phyloP scores from a whole-genome alignment of 805 yeast genomes.

The Metschnikowia gelsemii region DNA sequence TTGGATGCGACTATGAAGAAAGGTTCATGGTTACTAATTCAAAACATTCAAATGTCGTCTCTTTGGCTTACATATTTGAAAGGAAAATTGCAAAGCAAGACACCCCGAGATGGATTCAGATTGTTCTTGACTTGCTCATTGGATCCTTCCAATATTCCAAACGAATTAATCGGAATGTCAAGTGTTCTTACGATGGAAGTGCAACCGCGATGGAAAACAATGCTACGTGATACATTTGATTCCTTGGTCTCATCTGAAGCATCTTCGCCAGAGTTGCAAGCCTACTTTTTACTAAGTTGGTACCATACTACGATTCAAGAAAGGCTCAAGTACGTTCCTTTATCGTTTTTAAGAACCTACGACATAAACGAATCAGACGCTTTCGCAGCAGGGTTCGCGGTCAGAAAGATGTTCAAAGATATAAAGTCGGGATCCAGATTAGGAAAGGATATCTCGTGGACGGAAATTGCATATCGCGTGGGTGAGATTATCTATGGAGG shows the following conservation, averaged over 20 bases:
- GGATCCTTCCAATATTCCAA: constrained; percentile 46
- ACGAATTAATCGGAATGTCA: constrained; percentile 53
- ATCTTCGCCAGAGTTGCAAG: constrained; percentile 23
- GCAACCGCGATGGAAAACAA: constrained; percentile 55
- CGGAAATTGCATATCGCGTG: constrained; percentile 46
- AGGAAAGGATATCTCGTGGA: constrained; percentile 49
- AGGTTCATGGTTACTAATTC: constrained; percentile 74
- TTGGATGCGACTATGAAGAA: constrained; percentile 43
- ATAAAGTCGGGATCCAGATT: constrained; percentile 2
- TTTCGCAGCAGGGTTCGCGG: constrained; percentile 44
- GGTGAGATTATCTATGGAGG: constrained; percentile 67
- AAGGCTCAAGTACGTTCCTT: constrained; percentile 56
- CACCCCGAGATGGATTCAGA: constrained; percentile 39
- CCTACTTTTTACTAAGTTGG: constrained; percentile 64
- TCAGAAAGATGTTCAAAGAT: constrained; percentile 40
- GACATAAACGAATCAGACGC: constrained; percentile 79
- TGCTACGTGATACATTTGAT: constrained; percentile 42
- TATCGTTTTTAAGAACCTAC: constrained; percentile 59
- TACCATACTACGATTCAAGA: constrained; percentile 63
- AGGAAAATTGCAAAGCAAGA: constrained; percentile 39
- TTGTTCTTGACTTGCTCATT: constrained; percentile 66
- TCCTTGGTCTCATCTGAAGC: neutral
- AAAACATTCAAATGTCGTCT: constrained; percentile 74
- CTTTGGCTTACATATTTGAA: constrained; percentile 60
- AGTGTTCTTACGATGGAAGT: constrained; percentile 61